These are phyloP conservation scores for Calonectria hongkongensis DNA, from an alignment of 2,329 filamentous ascomycete species.

Conservation along the genomic window DNA sequence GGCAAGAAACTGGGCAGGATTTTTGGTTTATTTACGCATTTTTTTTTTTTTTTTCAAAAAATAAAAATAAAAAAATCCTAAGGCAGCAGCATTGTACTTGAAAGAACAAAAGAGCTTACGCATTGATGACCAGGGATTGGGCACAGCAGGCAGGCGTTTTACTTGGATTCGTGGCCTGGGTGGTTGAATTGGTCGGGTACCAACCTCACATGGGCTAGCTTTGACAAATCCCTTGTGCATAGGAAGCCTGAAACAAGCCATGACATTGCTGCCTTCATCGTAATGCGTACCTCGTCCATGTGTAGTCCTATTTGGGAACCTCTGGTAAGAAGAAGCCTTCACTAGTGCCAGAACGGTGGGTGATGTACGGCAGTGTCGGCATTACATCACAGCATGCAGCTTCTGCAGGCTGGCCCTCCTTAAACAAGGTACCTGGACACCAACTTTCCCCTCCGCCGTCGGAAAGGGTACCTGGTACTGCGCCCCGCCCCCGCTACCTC, in stretches of 20 bases:
- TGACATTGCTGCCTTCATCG: neutral
- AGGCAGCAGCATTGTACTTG: neutral
- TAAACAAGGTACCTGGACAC: neutral
- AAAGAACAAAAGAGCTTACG: neutral
- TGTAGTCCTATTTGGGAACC: neutral
- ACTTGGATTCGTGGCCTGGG: neutral
- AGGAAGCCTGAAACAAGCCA: neutral
- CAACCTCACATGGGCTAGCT: neutral
- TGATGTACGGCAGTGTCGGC: constrained; percentile 26
- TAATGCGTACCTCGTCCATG: neutral
- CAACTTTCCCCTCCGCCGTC: constrained; percentile 9
- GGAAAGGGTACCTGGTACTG: constrained; percentile 17
- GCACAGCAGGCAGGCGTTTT: neutral
- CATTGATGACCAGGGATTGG: neutral
- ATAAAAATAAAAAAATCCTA: no score
- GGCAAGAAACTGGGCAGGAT: neutral
- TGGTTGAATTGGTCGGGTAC: neutral
- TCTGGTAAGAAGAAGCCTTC: neutral
- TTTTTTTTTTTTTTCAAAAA: no score
- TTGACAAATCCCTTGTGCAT: neutral
- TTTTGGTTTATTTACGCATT: neutral
- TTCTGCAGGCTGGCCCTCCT: constrained; percentile 5
- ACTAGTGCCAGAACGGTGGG: neutral
- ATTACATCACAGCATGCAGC: constrained; percentile 37
- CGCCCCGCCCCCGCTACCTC: constrained; percentile 43